Evolutionary conservation across 108 stramenopile genomes (phyloP).

Genomic region (Pseudonitzschia pungens): DNA sequence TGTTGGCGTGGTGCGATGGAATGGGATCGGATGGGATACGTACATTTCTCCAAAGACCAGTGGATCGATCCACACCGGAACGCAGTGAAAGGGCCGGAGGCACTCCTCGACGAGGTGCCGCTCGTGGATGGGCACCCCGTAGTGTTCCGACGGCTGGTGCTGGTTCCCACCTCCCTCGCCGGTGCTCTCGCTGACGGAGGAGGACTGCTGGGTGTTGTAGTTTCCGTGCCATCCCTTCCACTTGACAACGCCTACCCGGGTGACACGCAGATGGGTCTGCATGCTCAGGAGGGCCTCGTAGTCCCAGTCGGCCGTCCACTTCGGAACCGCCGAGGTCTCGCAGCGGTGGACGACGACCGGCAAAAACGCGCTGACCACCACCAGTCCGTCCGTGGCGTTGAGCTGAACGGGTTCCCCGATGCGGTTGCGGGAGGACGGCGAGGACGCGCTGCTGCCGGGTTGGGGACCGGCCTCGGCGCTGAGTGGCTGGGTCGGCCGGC

Average conservation of each 20-base stretch:
- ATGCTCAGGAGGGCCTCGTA: conserved; percentile 92
- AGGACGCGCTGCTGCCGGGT: background rate
- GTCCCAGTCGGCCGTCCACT: conserved; percentile 93
- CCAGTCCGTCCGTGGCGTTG: conserved; percentile 81
- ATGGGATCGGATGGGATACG: too few relatives aligned
- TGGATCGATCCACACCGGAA: conserved; percentile 94
- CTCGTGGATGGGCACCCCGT: conserved; percentile 79
- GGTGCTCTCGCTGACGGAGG: background rate
- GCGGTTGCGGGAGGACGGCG: background rate
- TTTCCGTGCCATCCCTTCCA: conserved; percentile 92
- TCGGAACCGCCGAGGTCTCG: conserved; percentile 39
- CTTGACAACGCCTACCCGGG: conserved; percentile 89
- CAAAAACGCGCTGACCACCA: conserved; percentile 86
- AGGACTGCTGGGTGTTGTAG: conserved; percentile 21
- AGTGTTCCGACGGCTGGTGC: conserved; percentile 44
- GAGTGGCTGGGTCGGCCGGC: conserved; percentile 92
- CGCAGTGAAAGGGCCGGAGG: conserved; percentile 89
- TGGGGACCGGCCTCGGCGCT: conserved; percentile 36
- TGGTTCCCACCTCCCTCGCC: conserved; percentile 12
- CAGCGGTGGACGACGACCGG: conserved; percentile 76
- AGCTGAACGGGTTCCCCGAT: conserved; percentile 63
- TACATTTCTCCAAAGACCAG: conserved; percentile 81
- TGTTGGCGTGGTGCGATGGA: too few relatives aligned
- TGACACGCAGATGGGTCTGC: conserved; percentile 91
- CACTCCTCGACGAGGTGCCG: conserved; percentile 86